Evolutionary conservation across 1,139 yeast species (phyloP).

Genomic region (Meyerozyma sp.): DNA sequence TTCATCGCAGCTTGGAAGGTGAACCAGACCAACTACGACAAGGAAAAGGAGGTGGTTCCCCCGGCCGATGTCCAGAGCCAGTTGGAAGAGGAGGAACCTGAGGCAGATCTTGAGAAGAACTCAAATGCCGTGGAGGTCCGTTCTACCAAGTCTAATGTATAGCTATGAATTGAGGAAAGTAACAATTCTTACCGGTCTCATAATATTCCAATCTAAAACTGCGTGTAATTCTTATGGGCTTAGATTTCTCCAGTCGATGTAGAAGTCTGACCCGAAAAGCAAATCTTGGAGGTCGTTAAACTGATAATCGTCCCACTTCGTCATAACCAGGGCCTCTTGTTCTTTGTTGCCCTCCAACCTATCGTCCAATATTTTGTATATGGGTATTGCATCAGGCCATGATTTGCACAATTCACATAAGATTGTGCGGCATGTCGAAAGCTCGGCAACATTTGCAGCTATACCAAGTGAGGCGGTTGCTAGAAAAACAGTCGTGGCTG

Average conservation of each 20-base stretch:
- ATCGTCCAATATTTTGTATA: conserved; percentile 4
- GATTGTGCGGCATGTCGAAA: not conserved
- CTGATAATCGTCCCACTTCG: not conserved
- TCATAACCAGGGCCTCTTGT: not conserved
- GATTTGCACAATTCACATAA: conserved; percentile 5
- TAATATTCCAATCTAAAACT: no score
- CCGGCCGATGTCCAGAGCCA: conserved; percentile 3
- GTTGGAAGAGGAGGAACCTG: not conserved
- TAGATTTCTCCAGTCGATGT: conserved; percentile 4
- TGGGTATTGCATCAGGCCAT: conserved; percentile 7
- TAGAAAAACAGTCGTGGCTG: conserved; percentile 7
- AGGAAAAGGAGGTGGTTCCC: conserved; percentile 7
- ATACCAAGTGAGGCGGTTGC: conserved; percentile 1
- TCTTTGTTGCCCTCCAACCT: conserved; percentile 3
- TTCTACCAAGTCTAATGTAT: not conserved
- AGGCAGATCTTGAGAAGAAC: not conserved
- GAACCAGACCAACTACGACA: conserved; percentile 4
- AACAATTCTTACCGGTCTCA: no score
- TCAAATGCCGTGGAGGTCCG: not conserved
- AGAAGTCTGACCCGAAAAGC: conserved; percentile 5
- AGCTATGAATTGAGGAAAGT: not conserved
- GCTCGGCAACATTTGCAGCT: not conserved
- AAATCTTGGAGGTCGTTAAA: conserved; percentile 5
- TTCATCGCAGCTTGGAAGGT: conserved; percentile 7
- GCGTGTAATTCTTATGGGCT: not conserved